Evolutionary conservation across 441 rosid species (phyloP).

Genomic region (Croton laevigatus): DNA sequence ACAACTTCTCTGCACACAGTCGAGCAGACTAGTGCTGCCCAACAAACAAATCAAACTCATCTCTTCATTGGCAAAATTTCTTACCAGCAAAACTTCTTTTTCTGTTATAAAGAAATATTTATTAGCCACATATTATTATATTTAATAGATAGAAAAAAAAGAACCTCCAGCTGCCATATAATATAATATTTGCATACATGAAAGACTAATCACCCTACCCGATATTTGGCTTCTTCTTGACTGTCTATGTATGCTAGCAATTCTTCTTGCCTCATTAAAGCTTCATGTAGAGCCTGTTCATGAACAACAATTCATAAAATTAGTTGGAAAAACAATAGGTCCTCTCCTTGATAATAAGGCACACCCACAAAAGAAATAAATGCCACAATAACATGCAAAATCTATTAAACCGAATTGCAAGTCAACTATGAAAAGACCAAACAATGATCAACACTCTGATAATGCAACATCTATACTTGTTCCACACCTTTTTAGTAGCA

Average conservation of each 20-base stretch:
- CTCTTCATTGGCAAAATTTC: conserved; percentile 20
- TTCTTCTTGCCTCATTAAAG: conserved; percentile 94
- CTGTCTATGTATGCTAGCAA: conserved; percentile 83
- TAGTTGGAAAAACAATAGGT: not conserved
- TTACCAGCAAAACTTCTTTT: conserved; percentile 69
- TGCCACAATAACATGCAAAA: not conserved
- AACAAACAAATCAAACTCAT: not conserved
- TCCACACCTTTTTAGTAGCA: conserved; percentile 81
- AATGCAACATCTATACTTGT: not conserved
- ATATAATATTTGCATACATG: not conserved
- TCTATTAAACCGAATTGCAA: no score
- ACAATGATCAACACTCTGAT: not conserved
- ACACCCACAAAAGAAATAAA: no score
- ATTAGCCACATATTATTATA: conserved; percentile 10
- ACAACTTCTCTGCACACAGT: not conserved
- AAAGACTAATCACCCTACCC: conserved; percentile 41
- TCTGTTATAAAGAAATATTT: conserved; percentile 31
- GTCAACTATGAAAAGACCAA: no score
- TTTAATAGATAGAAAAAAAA: not conserved
- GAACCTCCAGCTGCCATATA: not conserved
- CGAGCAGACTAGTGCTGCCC: not conserved
- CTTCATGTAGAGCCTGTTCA: conserved; percentile 76
- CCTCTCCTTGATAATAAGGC: not conserved
- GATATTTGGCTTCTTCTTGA: conserved; percentile 65
- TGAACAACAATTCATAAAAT: not conserved